Percentiles rank a stretch among this genome's conserved stretches.
Conservation (phyloP, 2,329 filamentous ascomycete genomes). For the Gnomoniopsis sp. region DNA sequence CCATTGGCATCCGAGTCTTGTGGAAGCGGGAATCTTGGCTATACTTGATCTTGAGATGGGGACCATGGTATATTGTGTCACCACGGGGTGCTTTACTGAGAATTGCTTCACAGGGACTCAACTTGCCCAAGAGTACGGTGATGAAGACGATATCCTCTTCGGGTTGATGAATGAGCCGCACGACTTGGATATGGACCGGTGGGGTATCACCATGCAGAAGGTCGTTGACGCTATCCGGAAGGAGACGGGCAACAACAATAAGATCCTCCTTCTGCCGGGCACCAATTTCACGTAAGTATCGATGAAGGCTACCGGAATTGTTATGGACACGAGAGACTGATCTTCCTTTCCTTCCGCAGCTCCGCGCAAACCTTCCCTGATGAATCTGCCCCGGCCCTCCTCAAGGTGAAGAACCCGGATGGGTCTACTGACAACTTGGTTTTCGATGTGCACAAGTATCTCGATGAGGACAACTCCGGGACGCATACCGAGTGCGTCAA, state of each 20-base stretch:
- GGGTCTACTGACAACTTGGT: slow-evolving; percentile 52
- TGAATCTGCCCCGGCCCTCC: slow-evolving; percentile 46
- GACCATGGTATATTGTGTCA: background rate
- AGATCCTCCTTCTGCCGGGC: slow-evolving; percentile 58
- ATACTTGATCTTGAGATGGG: too few relatives aligned
- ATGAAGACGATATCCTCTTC: slow-evolving; percentile 42
- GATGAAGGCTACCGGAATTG: background rate
- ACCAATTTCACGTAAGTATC: slow-evolving; percentile 40
- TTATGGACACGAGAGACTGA: slow-evolving; percentile 3
- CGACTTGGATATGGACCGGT: slow-evolving; percentile 37
- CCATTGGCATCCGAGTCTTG: too few relatives aligned
- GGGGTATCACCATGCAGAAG: slow-evolving; percentile 57
- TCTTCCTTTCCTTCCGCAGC: slow-evolving; percentile 34
- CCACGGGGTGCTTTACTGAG: background rate
- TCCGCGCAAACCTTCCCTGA: slow-evolving; percentile 44
- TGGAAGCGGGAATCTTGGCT: too few relatives aligned
- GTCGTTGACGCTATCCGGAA: slow-evolving; percentile 61
- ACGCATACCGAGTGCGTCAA: slow-evolving; percentile 48
- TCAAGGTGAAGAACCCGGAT: slow-evolving; percentile 53
- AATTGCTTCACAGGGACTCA: slow-evolving; percentile 35
- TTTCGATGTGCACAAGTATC: slow-evolving; percentile 57
- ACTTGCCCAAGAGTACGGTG: slow-evolving; percentile 52
- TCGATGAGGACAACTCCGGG: slow-evolving; percentile 55
- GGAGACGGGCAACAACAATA: slow-evolving; percentile 51
- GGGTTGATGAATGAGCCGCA: slow-evolving; percentile 51